Conservation (phyloP, 805 yeast species). For the Candida nonsorbophila region DNA sequence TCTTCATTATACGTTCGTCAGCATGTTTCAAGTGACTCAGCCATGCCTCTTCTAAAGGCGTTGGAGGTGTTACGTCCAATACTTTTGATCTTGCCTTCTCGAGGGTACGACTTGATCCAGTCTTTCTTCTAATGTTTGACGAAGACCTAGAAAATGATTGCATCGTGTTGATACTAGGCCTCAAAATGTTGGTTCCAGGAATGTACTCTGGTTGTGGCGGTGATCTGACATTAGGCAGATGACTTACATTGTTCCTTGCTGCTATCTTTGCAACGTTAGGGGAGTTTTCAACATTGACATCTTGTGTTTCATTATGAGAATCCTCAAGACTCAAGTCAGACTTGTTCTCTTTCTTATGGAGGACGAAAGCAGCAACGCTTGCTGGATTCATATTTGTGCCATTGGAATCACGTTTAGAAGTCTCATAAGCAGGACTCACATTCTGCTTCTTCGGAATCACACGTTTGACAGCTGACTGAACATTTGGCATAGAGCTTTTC, state of each 20-base stretch:
- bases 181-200: conserved; percentile 55
- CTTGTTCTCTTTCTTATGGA: conserved; percentile 21
- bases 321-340: conserved; percentile 12
- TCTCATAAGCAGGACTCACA: conserved; percentile 1
- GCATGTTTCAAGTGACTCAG: conserved; percentile 44
- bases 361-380: conserved; percentile 36
- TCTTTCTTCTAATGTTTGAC: conserved; percentile 8
- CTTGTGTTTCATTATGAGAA: conserved; percentile 14
- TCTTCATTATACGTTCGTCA: conserved; percentile 57
- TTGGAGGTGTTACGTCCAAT: conserved; percentile 40
- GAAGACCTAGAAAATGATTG: conserved; percentile 16
- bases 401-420: conserved; percentile 1
- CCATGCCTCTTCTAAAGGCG: conserved; percentile 58
- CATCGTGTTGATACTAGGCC: conserved; percentile 44
- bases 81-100: conserved; percentile 20
- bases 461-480: too few relatives aligned
- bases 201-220: conserved; percentile 41
- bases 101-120: conserved; percentile 1
- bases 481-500: too few relatives aligned
- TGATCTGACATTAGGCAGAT: too few relatives aligned
- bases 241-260: too few relatives aligned
- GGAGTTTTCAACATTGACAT: too few relatives aligned
- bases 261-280: too few relatives aligned
- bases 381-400: conserved; percentile 25
- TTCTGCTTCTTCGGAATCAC: too few relatives aligned